Evolutionary conservation across 1,139 yeast species (phyloP).

Genomic region (Saccharomyces hybrid): DNA sequence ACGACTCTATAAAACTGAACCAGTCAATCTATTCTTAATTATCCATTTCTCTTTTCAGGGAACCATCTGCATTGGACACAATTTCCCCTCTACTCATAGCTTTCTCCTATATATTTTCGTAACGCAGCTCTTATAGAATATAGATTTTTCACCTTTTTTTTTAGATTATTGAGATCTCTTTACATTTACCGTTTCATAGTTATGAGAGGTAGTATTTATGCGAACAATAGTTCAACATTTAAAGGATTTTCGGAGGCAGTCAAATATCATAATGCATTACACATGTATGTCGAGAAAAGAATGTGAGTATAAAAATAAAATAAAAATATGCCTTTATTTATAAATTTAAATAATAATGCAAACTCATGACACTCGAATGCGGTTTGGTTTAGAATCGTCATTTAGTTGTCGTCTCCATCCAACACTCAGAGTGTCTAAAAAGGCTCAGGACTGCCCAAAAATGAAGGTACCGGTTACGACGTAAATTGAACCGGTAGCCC

Average conservation of each 20-base stretch:
- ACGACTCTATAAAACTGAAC: slow-evolving; percentile 21
- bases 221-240: background rate
- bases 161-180: background rate
- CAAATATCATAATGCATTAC: background rate
- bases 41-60: background rate
- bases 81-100: background rate
- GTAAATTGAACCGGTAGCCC: slow-evolving; percentile 53
- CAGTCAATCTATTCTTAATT: slow-evolving; percentile 25
- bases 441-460: background rate
- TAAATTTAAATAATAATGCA: background rate
- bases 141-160: background rate
- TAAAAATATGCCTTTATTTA: background rate
- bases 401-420: background rate
- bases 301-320: background rate
- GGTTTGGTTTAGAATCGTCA: background rate
- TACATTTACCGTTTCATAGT: background rate
- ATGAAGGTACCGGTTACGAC: background rate
- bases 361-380: background rate
- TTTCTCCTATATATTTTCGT: background rate
- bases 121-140: background rate
- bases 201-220: background rate
- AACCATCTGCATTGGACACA: background rate
- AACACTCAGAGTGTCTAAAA: background rate
- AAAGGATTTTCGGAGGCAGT: background rate
- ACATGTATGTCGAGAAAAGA: background rate